These are phyloP conservation scores for Leccinum glutinopallens DNA, from an alignment of 1,284 basidiomycete species.

Conservation along the genomic window DNA sequence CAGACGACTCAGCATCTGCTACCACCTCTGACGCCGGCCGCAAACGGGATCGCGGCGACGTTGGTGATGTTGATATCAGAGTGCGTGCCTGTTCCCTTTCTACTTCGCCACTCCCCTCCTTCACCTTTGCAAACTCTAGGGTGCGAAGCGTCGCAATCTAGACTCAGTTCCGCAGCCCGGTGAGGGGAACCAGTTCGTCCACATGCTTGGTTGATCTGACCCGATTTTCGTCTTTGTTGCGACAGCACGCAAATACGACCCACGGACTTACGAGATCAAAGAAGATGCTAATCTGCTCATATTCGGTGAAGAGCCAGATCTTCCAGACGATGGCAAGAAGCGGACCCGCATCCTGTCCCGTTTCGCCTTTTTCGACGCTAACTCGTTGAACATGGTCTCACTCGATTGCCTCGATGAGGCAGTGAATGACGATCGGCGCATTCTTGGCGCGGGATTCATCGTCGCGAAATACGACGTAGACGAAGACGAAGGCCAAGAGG, in stretches of 20 bases:
- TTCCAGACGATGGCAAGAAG: constrained; percentile 30
- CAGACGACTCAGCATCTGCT: constrained; percentile 26
- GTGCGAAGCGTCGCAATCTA: constrained; percentile 32
- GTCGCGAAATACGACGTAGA: constrained; percentile 39
- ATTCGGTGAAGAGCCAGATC: constrained; percentile 36
- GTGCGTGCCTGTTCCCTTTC: constrained; percentile 18
- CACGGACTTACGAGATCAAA: constrained; percentile 30
- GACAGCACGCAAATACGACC: constrained; percentile 31
- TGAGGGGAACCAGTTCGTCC: constrained; percentile 13
- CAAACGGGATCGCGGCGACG: constrained; percentile 28
- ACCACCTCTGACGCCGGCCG: constrained; percentile 33
- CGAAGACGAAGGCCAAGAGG: constrained; percentile 48
- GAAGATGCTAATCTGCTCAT: constrained; percentile 37
- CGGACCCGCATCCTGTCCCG: constrained; percentile 41
- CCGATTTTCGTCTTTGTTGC: neutral
- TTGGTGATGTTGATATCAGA: constrained; percentile 17
- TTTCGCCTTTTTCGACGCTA: constrained; percentile 45
- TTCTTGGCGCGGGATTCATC: constrained; percentile 42
- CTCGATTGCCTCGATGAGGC: constrained; percentile 10
- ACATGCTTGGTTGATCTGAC: constrained; percentile 3
- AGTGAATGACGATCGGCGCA: constrained; percentile 13
- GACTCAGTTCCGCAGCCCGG: constrained; percentile 25
- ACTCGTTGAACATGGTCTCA: constrained; percentile 29
- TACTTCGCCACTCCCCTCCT: neutral
- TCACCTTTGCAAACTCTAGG: constrained; percentile 15